phyloP scores from a whole-genome alignment of 108 stramenopile genomes.

The Cylindrotheca fusiformis region DNA sequence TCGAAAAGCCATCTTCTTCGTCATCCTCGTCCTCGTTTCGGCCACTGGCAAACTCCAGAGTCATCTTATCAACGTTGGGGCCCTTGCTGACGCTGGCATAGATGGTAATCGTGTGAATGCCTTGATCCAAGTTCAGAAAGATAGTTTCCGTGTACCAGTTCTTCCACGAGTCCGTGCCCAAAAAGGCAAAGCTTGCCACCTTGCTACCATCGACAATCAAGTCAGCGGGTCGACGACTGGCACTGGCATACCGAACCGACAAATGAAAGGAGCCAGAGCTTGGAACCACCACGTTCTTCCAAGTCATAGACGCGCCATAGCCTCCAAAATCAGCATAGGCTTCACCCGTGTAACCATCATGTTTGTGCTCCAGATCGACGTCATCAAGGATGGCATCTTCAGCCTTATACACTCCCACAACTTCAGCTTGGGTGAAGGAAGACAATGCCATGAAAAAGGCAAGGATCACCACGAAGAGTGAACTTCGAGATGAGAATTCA shows the following conservation, averaged over 20 bases:
- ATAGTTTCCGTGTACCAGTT: conserved; percentile 16
- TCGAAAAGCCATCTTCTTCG: conserved; percentile 3
- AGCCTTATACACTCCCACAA: not conserved
- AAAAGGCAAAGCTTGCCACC: conserved; percentile 6
- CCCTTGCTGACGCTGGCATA: conserved; percentile 7
- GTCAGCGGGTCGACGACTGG: not conserved
- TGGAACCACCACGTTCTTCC: not conserved
- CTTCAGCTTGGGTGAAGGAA: too few species aligned
- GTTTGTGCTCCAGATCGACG: not conserved
- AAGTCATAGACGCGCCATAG: not conserved
- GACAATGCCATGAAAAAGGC: too few species aligned
- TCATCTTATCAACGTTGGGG: conserved; percentile 15
- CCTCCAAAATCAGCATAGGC: conserved; percentile 9
- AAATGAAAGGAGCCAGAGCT: not conserved
- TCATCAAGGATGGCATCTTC: conserved; percentile 2
- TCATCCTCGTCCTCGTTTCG: conserved; percentile 3
- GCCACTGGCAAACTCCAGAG: conserved; percentile 11
- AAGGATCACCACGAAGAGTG: too few species aligned
- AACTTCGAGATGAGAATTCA: too few species aligned
- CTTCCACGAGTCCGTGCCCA: conserved; percentile 5
- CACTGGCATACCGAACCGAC: not conserved
- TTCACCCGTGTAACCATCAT: conserved; percentile 8
- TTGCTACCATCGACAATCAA: not conserved
- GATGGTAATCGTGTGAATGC: conserved; percentile 5
- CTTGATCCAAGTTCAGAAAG: conserved; percentile 7